Evolutionary conservation across 1,284 basidiomycete species (phyloP).

Genomic region (Ustilago cynodontis): DNA sequence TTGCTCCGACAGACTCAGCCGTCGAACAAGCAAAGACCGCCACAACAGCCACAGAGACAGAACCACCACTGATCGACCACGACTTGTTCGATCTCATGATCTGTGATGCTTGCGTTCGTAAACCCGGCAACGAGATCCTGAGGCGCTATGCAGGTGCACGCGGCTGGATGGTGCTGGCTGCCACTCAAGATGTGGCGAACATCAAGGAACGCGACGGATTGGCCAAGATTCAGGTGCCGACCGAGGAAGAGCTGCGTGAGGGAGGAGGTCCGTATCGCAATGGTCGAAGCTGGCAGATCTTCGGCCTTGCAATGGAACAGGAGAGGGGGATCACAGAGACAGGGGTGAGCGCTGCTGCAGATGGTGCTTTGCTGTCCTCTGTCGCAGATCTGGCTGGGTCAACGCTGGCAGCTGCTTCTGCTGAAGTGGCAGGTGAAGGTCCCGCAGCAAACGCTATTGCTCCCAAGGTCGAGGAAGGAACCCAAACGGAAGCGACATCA

Average conservation of each 20-base stretch:
- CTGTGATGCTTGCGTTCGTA: slow-evolving; percentile 64
- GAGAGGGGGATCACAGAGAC: slow-evolving; percentile 34
- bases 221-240: slow-evolving; percentile 40
- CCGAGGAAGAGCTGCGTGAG: slow-evolving; percentile 31
- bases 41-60: slow-evolving; percentile 11
- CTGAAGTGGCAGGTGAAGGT: slow-evolving; percentile 2
- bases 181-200: slow-evolving; percentile 16
- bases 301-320: slow-evolving; percentile 40
- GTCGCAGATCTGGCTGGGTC: slow-evolving; percentile 46
- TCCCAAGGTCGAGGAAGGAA: slow-evolving; percentile 3
- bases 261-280: slow-evolving; percentile 25
- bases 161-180: slow-evolving; percentile 56
- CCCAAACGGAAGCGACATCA: not conserved
- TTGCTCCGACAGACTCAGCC: not conserved
- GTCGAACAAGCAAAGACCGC: not conserved
- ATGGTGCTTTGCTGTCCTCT: slow-evolving; percentile 43
- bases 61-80: slow-evolving; percentile 54
- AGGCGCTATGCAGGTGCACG: slow-evolving; percentile 55
- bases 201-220: slow-evolving; percentile 32
- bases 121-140: slow-evolving; percentile 41
- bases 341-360: slow-evolving; percentile 30
- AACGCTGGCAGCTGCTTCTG: slow-evolving; percentile 14
- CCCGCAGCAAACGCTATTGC: not conserved
- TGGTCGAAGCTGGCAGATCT: slow-evolving; percentile 48
- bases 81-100: slow-evolving; percentile 64